Percentiles rank a stretch among this genome's conserved stretches.
These are phyloP conservation scores for Favolaschia claudopus DNA, from an alignment of 768 basidiomycete genomes.

Conservation along the genomic window DNA sequence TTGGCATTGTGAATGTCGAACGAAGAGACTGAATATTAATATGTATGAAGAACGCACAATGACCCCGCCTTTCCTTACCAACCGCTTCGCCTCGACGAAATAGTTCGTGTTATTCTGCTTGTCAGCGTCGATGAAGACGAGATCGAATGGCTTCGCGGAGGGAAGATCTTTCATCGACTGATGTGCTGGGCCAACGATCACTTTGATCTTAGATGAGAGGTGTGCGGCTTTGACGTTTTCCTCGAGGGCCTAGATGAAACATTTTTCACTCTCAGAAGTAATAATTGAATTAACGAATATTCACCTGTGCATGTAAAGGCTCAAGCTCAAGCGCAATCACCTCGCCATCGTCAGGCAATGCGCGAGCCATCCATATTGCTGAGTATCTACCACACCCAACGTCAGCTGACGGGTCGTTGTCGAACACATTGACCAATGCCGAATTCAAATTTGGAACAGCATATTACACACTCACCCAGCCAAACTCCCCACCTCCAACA, in stretches of 20 bases:
- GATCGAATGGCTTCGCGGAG: conserved; percentile 49
- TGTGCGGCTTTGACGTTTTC: not conserved
- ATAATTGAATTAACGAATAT: not conserved
- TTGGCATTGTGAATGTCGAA: too few species aligned
- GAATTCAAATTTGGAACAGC: not conserved
- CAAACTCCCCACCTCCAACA: conserved; percentile 64
- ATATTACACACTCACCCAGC: conserved; percentile 57
- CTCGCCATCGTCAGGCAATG: not conserved
- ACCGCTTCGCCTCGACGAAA: conserved; percentile 51
- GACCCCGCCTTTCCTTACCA: conserved; percentile 52
- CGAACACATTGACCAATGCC: too few species aligned
- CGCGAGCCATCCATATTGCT: not conserved
- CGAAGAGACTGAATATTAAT: too few species aligned
- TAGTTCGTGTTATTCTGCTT: conserved; percentile 50
- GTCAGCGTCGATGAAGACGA: conserved; percentile 63
- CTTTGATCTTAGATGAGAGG: conserved; percentile 15
- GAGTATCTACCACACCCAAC: too few species aligned
- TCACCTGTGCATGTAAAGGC: not conserved
- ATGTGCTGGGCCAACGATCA: conserved; percentile 44
- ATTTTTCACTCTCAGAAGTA: not conserved
- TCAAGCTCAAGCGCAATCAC: not conserved
- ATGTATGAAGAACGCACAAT: conserved; percentile 47
- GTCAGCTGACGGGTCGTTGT: not conserved
- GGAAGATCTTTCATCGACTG: conserved; percentile 44
- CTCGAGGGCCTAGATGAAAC: not conserved